Conservation (phyloP, 768 basidiomycete genomes). For the Lactifluus echinatus region DNA sequence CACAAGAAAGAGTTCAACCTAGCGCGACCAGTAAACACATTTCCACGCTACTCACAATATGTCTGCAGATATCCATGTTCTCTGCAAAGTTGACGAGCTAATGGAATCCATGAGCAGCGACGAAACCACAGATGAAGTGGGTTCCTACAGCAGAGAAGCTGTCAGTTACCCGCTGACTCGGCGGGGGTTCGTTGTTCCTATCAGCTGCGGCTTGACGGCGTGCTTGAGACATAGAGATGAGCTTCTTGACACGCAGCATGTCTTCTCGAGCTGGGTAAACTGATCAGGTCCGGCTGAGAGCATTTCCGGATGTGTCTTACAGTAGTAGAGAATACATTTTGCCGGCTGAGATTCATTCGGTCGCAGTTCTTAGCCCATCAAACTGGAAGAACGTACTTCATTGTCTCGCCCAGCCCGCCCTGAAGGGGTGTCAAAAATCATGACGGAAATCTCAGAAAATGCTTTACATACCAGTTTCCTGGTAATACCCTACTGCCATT, state of each 20-base stretch:
- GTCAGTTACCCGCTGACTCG: constrained; percentile 57
- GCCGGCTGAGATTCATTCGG: constrained; percentile 42
- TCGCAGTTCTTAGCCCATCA: not conserved
- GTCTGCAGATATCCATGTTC: constrained; percentile 50
- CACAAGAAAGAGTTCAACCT: not conserved
- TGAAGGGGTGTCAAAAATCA: constrained; percentile 24
- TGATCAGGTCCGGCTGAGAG: not conserved
- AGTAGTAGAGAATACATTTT: constrained; percentile 78
- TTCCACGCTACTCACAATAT: constrained; percentile 45
- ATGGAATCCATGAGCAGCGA: constrained; percentile 25
- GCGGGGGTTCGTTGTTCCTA: constrained; percentile 41
- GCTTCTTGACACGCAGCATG: constrained; percentile 42
- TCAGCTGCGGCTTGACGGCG: constrained; percentile 37
- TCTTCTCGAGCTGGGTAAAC: constrained; percentile 62
- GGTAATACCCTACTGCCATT: constrained; percentile 63
- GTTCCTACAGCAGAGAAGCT: constrained; percentile 53
- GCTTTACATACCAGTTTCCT: constrained; percentile 61
- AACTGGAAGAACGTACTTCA: constrained; percentile 34
- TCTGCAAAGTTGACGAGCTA: constrained; percentile 53
- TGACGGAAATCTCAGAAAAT: not conserved
- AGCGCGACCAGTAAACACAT: not conserved
- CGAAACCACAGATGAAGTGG: not conserved
- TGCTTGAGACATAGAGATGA: constrained; percentile 40
- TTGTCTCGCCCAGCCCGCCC: constrained; percentile 79
- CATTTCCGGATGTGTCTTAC: constrained; percentile 32